Conservation (phyloP, 2,329 filamentous ascomycete species). For the Trichoderma cornu-damae region DNA sequence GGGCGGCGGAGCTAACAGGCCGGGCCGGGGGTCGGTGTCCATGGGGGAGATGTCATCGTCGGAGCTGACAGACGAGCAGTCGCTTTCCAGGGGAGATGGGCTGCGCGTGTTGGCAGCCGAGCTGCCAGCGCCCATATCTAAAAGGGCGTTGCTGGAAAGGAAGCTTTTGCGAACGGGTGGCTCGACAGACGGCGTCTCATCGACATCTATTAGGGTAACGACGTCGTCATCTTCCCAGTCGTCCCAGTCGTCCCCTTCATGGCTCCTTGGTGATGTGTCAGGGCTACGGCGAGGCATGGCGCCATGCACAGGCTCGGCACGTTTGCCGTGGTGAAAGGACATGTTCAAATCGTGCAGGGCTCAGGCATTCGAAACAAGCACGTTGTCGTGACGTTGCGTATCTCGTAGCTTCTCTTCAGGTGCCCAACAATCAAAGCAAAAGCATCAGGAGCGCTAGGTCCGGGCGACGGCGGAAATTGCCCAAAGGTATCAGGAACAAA, state of each 20-base stretch:
- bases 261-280: conserved; percentile 18
- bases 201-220: conserved; percentile 37
- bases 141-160: not conserved
- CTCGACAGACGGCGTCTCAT: conserved; percentile 29
- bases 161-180: not conserved
- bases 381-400: conserved; percentile 3
- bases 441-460: conserved; percentile 18
- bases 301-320: conserved; percentile 12
- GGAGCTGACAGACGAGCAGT: conserved; percentile 17
- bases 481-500: not conserved
- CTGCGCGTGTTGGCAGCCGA: conserved; percentile 7
- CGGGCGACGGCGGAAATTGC: not conserved
- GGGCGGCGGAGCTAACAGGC: conserved; percentile 19
- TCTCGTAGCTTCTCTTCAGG: not conserved
- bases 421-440: not conserved
- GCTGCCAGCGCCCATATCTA: not conserved
- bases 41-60: conserved; percentile 4
- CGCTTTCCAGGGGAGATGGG: conserved; percentile 21
- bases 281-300: conserved; percentile 20
- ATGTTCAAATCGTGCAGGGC: conserved; percentile 16
- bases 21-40: conserved; percentile 4
- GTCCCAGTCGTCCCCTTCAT: conserved; percentile 45
- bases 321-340: conserved; percentile 18
- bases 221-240: conserved; percentile 50
- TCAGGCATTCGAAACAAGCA: not conserved